Evolutionary conservation across 345 rosid genomes (phyloP).

Genomic region (Bruguiera gymnorhiza): DNA sequence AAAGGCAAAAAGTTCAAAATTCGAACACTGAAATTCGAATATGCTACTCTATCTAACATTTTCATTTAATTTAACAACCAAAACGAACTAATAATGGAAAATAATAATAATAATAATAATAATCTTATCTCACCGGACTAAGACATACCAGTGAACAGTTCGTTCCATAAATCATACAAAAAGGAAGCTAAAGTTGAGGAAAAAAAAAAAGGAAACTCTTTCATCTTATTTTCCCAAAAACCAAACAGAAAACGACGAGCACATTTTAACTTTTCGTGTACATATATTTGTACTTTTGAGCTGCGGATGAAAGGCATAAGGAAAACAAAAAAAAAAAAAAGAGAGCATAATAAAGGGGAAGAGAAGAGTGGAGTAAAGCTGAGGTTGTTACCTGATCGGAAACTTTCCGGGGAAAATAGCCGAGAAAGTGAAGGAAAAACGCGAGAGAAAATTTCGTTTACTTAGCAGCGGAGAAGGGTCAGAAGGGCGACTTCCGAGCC

Average conservation of each 20-base stretch:
- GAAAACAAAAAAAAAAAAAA: conserved; percentile 7
- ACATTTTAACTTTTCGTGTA: not conserved
- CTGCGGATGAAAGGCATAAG: not conserved
- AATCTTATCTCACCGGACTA: no score
- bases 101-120: no score
- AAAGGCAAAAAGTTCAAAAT: not conserved
- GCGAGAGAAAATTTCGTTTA: not conserved
- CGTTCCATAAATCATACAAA: no score
- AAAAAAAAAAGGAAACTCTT: not conserved
- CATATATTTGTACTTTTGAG: not conserved
- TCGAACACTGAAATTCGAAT: no score
- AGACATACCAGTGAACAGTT: not conserved
- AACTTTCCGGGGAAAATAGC: conserved; percentile 38
- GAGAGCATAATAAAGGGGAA: not conserved
- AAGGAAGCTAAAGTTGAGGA: no score
- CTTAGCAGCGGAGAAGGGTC: not conserved
- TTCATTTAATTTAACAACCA: no score
- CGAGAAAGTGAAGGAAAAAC: conserved; percentile 36
- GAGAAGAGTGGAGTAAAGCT: not conserved
- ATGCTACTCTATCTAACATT: no score
- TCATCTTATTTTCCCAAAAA: conserved; percentile 4
- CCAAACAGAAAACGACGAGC: conserved; percentile 4
- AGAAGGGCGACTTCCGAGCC: not conserved
- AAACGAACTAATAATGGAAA: no score
- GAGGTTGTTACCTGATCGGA: conserved; percentile 27